phyloP scores from a whole-genome alignment of 148 eudicot genomes.

The Silene conica region DNA sequence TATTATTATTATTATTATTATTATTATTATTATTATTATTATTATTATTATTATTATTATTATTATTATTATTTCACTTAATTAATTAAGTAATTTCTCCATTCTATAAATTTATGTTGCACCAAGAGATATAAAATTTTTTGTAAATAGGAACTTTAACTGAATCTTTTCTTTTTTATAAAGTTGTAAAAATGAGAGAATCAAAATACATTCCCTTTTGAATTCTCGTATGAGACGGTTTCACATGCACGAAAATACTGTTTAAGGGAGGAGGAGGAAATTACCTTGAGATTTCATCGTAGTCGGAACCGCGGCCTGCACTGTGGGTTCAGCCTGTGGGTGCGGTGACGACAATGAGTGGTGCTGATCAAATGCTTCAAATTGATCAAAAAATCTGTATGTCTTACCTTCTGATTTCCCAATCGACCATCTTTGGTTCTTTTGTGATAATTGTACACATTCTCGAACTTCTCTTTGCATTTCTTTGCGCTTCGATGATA shows the following conservation, averaged over 20 bases:
- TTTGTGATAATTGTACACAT: conserved; percentile 77
- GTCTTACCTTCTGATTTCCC: conserved; percentile 63
- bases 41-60: too few relatives aligned
- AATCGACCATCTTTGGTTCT: conserved; percentile 78
- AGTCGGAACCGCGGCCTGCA: conserved; percentile 24
- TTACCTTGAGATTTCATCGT: too few relatives aligned
- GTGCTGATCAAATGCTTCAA: conserved; percentile 56
- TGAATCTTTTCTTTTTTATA: too few relatives aligned
- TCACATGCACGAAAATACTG: too few relatives aligned
- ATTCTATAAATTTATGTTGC: not conserved
- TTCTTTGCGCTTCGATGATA: conserved; percentile 74
- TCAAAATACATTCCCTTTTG: too few relatives aligned
- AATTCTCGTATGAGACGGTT: too few relatives aligned
- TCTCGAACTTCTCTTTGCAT: conserved; percentile 89
- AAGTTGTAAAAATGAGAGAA: too few relatives aligned
- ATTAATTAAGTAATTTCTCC: too few relatives aligned
- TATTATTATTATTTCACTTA: not conserved
- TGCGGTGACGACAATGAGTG: conserved; percentile 15
- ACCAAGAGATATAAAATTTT: not conserved
- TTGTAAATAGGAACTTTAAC: too few relatives aligned
- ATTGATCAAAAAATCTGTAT: conserved; percentile 72
- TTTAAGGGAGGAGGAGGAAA: too few relatives aligned
- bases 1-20: too few relatives aligned
- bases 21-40: too few relatives aligned
- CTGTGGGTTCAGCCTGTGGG: not conserved